A percentile compares a stretch with the other conserved stretches of the same genome.
Conservation (phyloP, 805 yeast species). For the Pichia phayaonensis region DNA sequence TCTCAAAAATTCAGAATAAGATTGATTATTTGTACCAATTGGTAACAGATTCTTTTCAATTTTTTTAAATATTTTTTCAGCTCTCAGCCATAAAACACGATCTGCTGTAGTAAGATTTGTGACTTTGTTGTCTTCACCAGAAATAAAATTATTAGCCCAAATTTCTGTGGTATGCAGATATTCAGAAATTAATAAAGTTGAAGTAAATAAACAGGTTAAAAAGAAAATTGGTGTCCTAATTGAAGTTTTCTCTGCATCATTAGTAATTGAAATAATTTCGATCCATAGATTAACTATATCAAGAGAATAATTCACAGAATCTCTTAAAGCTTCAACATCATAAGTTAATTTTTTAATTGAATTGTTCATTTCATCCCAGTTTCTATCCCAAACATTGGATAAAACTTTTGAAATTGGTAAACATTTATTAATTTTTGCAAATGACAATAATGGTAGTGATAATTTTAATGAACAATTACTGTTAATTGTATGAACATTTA, state of each 20-base stretch:
- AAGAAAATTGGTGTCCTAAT: slow-evolving; percentile 72
- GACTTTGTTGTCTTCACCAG: slow-evolving; percentile 13
- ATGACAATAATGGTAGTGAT: slow-evolving; percentile 56
- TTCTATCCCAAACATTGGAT: slow-evolving; percentile 52
- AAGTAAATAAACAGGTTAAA: slow-evolving; percentile 59
- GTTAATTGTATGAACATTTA: slow-evolving; percentile 40
- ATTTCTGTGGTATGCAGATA: slow-evolving; percentile 50
- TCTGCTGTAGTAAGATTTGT: slow-evolving; percentile 34
- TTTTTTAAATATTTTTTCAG: slow-evolving; percentile 51
- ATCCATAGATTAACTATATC: slow-evolving; percentile 65
- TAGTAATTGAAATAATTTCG: slow-evolving; percentile 56
- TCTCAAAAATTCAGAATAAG: slow-evolving; percentile 52
- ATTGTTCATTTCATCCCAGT: slow-evolving; percentile 61
- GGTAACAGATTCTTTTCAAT: slow-evolving; percentile 54
- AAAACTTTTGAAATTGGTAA: slow-evolving; percentile 55
- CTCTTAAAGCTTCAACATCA: slow-evolving; percentile 59
- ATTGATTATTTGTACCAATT: slow-evolving; percentile 40
- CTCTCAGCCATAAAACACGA: slow-evolving; percentile 56
- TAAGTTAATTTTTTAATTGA: slow-evolving; percentile 38
- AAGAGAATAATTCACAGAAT: slow-evolving; percentile 49
- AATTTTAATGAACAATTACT: slow-evolving; percentile 52
- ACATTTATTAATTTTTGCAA: slow-evolving; percentile 61
- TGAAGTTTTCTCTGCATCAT: slow-evolving; percentile 59
- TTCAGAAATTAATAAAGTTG: slow-evolving; percentile 56
- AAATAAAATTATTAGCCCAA: slow-evolving; percentile 35